A percentile compares a stretch with the other conserved stretches of the same genome.
phyloP scores from a whole-genome alignment of 352 stramenopile species.

The Phytophthora ohioensis region DNA sequence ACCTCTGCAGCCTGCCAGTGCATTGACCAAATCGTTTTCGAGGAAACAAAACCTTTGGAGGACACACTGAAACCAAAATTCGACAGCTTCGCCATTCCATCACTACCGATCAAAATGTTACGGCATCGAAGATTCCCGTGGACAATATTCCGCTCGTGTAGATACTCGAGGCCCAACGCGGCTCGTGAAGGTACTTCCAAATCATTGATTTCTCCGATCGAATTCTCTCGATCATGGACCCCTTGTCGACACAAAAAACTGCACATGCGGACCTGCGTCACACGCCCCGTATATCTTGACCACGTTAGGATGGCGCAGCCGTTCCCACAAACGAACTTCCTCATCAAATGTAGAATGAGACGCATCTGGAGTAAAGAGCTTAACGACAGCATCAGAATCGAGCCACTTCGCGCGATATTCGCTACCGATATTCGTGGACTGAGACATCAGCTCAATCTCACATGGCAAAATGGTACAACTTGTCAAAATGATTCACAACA shows the following conservation, averaged over 20 bases:
- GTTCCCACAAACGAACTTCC: conserved; percentile 19
- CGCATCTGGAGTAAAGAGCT: conserved; percentile 9
- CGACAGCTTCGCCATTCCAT: conserved; percentile 11
- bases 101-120: conserved; percentile 16
- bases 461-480: too few species aligned
- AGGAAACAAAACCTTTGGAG: not conserved
- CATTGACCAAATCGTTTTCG: not conserved
- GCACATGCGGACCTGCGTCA: not conserved
- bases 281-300: conserved; percentile 32
- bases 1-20: conserved; percentile 30
- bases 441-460: too few species aligned
- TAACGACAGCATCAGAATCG: conserved; percentile 23
- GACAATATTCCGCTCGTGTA: conserved; percentile 10
- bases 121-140: conserved; percentile 12
- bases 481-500: too few species aligned
- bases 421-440: conserved; percentile 3
- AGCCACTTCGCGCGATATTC: conserved; percentile 28
- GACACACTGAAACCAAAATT: conserved; percentile 9
- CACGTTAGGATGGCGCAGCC: conserved; percentile 32
- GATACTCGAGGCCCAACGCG: conserved; percentile 20
- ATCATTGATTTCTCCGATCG: not conserved
- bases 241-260: conserved; percentile 20
- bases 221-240: conserved; percentile 1
- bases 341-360: conserved; percentile 1
- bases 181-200: conserved; percentile 21